Conservation (phyloP, 345 rosid genomes). For the Aegle marmelos region DNA sequence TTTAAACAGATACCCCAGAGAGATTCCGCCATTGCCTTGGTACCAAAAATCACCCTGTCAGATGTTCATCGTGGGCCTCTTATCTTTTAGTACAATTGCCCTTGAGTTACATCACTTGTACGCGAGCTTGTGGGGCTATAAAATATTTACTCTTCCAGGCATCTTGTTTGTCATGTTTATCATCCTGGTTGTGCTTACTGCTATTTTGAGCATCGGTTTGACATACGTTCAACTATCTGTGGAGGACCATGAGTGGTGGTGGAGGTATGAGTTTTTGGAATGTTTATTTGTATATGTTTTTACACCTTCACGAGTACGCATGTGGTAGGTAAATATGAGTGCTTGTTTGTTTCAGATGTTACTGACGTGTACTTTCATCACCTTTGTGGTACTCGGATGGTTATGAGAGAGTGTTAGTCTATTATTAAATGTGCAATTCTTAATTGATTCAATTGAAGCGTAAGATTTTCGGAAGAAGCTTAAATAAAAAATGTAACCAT, state of each 20-base stretch:
- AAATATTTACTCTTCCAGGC: constrained; percentile 56
- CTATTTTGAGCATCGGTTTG: constrained; percentile 60
- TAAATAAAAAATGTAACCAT: neutral
- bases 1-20: constrained; percentile 52
- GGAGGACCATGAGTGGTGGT: constrained; percentile 95
- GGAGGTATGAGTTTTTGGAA: constrained; percentile 62
- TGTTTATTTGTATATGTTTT: neutral
- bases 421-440: neutral
- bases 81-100: constrained; percentile 63
- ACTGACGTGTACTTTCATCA: neutral
- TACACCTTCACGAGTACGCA: neutral
- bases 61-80: constrained; percentile 69
- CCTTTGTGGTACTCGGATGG: neutral
- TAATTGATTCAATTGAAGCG: neutral
- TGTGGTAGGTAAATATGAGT: neutral
- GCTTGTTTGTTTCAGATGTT: neutral
- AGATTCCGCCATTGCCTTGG: constrained; percentile 61
- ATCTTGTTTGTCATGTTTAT: constrained; percentile 52
- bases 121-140: constrained; percentile 79
- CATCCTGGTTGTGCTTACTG: constrained; percentile 56
- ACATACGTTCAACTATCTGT: constrained; percentile 74
- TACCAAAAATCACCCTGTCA: constrained; percentile 58
- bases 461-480: neutral
- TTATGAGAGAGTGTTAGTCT: neutral
- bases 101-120: constrained; percentile 71